Base-by-base conservation (phyloP, 192 early-diverging fungal species). In the Coemansia guatemalensis region DNA sequence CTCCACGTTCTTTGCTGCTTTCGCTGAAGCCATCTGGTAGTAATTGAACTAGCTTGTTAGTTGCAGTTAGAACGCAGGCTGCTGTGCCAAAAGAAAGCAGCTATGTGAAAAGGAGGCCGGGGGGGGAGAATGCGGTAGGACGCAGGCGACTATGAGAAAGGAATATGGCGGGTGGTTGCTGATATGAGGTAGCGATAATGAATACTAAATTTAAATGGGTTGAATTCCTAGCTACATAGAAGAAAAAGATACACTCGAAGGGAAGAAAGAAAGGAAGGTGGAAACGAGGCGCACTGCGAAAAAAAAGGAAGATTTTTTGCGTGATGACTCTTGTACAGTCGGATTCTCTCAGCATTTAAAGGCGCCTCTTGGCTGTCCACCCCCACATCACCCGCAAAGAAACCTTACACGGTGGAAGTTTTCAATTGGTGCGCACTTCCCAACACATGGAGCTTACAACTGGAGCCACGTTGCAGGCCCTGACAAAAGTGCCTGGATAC, bases 401-500 rank as follows among this genome's bases (percentile, higher is more conserved):
- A 39, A 39, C 51, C 26, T 22, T 41, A 62, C 61, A 63, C 30
- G 65, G 74, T 77, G 74, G 74, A 77, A 35, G 68, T 71, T 77
- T 77, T 35, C 27, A 4, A 71, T 30, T 68, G 74, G 74, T 26
- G 17, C 23, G 8, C n/a, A 7, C 24, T 20, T 29, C 30, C 30
- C 60, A 23, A 29, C 35, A 53, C 23, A 25, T 17, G 14, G 56
- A 35, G 41, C 20, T 35, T 48, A 17, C 23, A 23, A 60, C 18
- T 26, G 25, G n/a, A 9, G 25, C 7, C 18, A 29, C 58, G 58
- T 60, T 24, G 58, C 39, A 26, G 26, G n/a, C 17, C 9, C 9
- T 6, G 6, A 8, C 9, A 39, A 39, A 30, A 30, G 2, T n/a
- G n/a, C n/a, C n/a, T n/a, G n/a, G n/a, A n/a, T n/a, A n/a, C n/a